Percentiles rank a stretch among this genome's conserved stretches.
These are phyloP conservation scores for Caloboletus inedulis DNA, from an alignment of 1,284 basidiomycete species.

Conservation along the genomic window DNA sequence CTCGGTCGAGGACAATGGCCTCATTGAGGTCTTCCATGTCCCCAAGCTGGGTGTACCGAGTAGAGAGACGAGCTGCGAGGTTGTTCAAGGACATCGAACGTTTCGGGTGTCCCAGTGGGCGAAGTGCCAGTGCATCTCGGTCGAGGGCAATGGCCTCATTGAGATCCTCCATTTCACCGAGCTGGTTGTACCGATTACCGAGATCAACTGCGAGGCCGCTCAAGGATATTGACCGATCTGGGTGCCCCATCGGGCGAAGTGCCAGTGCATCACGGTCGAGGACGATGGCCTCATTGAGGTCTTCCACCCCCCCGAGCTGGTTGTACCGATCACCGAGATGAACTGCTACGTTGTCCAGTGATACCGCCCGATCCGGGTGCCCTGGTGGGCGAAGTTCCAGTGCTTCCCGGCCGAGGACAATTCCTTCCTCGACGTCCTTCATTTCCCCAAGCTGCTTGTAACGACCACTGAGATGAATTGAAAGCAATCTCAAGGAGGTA, in stretches of 20 bases:
- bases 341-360: not conserved
- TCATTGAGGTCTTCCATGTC: not conserved
- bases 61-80: not conserved
- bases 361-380: not conserved
- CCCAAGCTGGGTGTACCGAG: not conserved
- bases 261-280: not conserved
- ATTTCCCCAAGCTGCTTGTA: too few relatives aligned
- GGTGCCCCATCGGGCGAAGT: not conserved
- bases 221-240: not conserved
- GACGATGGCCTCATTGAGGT: not conserved
- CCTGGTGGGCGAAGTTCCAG: not conserved
- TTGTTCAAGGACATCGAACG: not conserved
- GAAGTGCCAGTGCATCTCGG: not conserved
- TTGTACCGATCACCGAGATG: not conserved
- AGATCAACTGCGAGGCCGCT: not conserved
- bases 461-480: too few relatives aligned
- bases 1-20: not conserved
- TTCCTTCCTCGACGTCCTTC: too few relatives aligned
- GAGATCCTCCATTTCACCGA: not conserved
- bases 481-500: too few relatives aligned
- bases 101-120: not conserved
- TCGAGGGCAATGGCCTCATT: not conserved
- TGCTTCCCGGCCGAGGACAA: not conserved
- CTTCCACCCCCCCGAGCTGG: not conserved
- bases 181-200: not conserved